Evolutionary conservation across 2,329 filamentous ascomycete genomes (phyloP), one percentile per base, ranked within the genome.

Genomic region (Eutypa lata): DNA sequence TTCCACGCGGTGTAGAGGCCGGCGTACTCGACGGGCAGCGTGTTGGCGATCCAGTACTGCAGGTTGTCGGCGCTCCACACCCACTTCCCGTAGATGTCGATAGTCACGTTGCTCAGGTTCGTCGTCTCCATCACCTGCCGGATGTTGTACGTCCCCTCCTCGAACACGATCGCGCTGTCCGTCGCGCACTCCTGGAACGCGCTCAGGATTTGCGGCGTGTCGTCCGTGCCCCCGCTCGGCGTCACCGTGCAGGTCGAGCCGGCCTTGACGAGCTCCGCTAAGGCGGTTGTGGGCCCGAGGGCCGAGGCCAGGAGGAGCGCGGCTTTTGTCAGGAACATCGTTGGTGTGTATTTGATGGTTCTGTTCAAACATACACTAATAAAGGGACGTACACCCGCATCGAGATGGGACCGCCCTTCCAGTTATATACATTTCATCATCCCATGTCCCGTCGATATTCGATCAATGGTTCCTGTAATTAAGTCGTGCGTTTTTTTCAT

Each of bases 131-230:
- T 76, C 3, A 78, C 71, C 40, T 72, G 71, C 33, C 73, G 72
- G 56, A 81, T 71, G 58, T 79, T 67, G 67, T 78, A 81, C 2
- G 72, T 72, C 1, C 70, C 73, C 49, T 77, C 76, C 26, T 71
- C 66, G 61, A 83, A 78, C 38, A 80, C 70, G 53, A 83, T 71
- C 47, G 68, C 76, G 40, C 78, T 77, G 49, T 79, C 73, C 43
- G 70, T 68, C 2, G 77, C 66, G 58, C 79, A 82, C 26, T 73
- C 62, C 24, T 70, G 61, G 63, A 82, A 81, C 0, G 80, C 79
- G 3, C 73, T 56, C 1, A 79, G 57, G 47, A 82, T 80, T 38
- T 79, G 75, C 7, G 78, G 76, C 22, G 76, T 73, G 61, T 82
- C 79, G 58, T 81, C 78, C 24, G 64, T 61, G 22, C 62, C 62